These are phyloP conservation scores for Leishmania aethiopica DNA, from an alignment of 208 protist species.

Conservation along the genomic window DNA sequence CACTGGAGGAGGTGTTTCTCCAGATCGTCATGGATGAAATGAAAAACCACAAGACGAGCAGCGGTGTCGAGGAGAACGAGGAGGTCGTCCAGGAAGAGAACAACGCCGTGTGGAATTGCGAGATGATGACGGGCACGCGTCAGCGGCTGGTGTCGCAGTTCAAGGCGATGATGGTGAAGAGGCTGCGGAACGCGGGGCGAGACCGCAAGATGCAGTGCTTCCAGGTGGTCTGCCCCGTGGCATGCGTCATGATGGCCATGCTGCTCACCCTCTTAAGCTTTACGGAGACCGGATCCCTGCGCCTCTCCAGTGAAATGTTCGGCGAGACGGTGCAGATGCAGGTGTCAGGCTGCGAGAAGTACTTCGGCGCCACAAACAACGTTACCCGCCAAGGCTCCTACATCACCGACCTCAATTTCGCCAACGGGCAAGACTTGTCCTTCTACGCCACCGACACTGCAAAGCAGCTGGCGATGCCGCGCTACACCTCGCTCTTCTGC, in stretches of 20 bases:
- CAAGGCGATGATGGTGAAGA: conserved; percentile 58
- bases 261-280: conserved; percentile 57
- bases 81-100: conserved; percentile 31
- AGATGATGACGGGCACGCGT: conserved; percentile 26
- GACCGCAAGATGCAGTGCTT: conserved; percentile 73
- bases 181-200: conserved; percentile 49
- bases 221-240: conserved; percentile 74
- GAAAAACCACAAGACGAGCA: conserved; percentile 12
- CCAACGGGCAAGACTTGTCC: conserved; percentile 23
- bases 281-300: conserved; percentile 17
- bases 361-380: conserved; percentile 16
- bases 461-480: conserved; percentile 31
- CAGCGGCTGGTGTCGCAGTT: conserved; percentile 45
- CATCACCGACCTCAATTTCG: conserved; percentile 32
- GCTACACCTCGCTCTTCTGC: conserved; percentile 48
- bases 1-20: conserved; percentile 82
- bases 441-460: conserved; percentile 41
- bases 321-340: conserved; percentile 38
- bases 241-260: conserved; percentile 69
- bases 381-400: conserved; percentile 11
- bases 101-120: conserved; percentile 20
- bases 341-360: conserved; percentile 36
- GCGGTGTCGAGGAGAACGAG: conserved; percentile 13
- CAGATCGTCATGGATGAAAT: conserved; percentile 47
- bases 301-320: conserved; percentile 46